Evolutionary conservation across 2,329 filamentous ascomycete species (phyloP).

Genomic region (Alternaria ethzedia): DNA sequence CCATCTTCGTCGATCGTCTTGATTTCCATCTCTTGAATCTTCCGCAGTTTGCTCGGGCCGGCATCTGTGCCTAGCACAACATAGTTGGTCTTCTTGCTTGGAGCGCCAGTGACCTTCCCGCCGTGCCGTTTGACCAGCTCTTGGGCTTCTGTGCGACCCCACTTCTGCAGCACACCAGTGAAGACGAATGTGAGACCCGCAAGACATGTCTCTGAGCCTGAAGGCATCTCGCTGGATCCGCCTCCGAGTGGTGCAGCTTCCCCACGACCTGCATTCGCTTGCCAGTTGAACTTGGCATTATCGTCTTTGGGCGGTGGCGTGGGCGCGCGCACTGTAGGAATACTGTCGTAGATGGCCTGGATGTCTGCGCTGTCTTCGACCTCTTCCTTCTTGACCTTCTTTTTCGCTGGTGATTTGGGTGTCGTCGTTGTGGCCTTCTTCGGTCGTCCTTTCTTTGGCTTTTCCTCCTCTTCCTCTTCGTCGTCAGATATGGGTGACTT

Average conservation of each 20-base stretch:
- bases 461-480: constrained; percentile 60
- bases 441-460: constrained; percentile 62
- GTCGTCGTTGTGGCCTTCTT: constrained; percentile 43
- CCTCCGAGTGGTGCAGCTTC: constrained; percentile 68
- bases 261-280: constrained; percentile 62
- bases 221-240: constrained; percentile 71
- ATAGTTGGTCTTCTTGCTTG: constrained; percentile 92
- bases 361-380: constrained; percentile 73
- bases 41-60: constrained; percentile 88
- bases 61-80: constrained; percentile 91
- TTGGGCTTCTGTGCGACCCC: constrained; percentile 85
- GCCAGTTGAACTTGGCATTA: constrained; percentile 79
- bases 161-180: constrained; percentile 80
- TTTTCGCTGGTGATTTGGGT: constrained; percentile 61
- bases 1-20: constrained; percentile 96
- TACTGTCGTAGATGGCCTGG: constrained; percentile 85
- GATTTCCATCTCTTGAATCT: constrained; percentile 78
- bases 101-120: constrained; percentile 83
- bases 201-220: constrained; percentile 86
- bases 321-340: constrained; percentile 81
- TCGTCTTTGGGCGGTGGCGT: constrained; percentile 77
- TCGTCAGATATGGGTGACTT: constrained; percentile 63
- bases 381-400: constrained; percentile 69
- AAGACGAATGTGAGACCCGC: constrained; percentile 93
- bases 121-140: constrained; percentile 91